Evolutionary conservation across 2,329 filamentous ascomycete species (phyloP), one percentile per base, ranked within the genome.

Genomic region (Colletotrichum lupini): DNA sequence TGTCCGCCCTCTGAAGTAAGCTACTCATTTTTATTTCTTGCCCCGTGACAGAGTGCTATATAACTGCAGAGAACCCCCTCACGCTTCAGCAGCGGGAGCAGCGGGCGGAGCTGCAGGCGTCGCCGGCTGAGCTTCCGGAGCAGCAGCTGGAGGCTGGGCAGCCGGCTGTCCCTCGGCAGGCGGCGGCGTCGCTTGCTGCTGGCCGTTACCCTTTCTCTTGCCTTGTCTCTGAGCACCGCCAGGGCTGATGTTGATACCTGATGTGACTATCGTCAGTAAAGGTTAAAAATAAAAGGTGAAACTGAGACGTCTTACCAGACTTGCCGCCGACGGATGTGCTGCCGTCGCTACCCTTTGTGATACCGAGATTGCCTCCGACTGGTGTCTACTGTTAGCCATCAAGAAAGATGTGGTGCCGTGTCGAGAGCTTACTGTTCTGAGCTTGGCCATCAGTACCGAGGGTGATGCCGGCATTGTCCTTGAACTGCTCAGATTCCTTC

Each of bases 321-420:
- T 73, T 73, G 26, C 70, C 70, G 8, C 70, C 66, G 19, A 73
- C 70, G 5, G 70, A 73, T 14, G 70, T 73, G 26, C 70, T 73
- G 9, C 70, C 70, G 26, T 73, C 70, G 7, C 70, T 73, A 5
- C 70, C 70, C 19, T 73, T 73, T 14, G 66, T 73, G n/a, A 73
- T 73, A 5, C 70, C 70, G 1, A 73, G 55, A n/a, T 73, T 64
- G 9, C 70, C 70, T n/a, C 70, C 70, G 12, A 73, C 70, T 73
- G 24, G 1, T 1, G 19, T 16, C 5, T 4, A 32, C 16, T 11
- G 22, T 68, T 9, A 66, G 30, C 46, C 11, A 3, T 11, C 19
- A 12, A 55, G 35, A 11, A 32, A 35, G 22, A n/a, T n/a, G 2
- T 11, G 3, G 16, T 46, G 42, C 19, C 2, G 19, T 46, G 4